A percentile compares a stretch with the other conserved stretches of the same genome.
These are phyloP conservation scores for Termitomyces bulborhizus DNA, from an alignment of 768 basidiomycete genomes.

Conservation along the genomic window DNA sequence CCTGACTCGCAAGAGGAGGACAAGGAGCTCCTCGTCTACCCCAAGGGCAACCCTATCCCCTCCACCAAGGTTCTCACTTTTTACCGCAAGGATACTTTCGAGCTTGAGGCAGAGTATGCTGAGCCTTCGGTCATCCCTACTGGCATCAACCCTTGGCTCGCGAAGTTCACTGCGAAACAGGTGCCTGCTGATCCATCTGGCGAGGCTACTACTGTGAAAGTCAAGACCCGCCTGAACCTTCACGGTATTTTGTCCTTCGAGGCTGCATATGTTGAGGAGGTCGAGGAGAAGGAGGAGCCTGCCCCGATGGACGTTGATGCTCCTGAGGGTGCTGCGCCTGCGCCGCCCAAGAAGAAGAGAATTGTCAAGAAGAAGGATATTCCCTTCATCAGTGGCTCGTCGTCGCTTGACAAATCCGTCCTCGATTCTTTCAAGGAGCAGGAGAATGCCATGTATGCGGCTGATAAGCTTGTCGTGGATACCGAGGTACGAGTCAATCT, in stretches of 20 bases:
- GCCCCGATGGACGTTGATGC: constrained; percentile 64
- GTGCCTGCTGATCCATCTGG: constrained; percentile 66
- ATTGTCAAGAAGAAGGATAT: constrained; percentile 80
- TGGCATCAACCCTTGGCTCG: constrained; percentile 79
- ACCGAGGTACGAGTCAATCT: constrained; percentile 67
- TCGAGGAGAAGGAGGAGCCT: constrained; percentile 69
- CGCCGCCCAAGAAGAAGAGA: constrained; percentile 79
- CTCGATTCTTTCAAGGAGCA: constrained; percentile 69
- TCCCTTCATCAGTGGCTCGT: constrained; percentile 58
- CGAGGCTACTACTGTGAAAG: constrained; percentile 78
- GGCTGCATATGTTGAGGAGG: constrained; percentile 76
- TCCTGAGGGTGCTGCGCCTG: constrained; percentile 31
- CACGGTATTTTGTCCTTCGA: constrained; percentile 89
- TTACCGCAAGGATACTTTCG: constrained; percentile 85
- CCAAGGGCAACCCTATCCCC: constrained; percentile 76
- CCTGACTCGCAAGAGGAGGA: constrained; percentile 81
- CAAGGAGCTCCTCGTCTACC: constrained; percentile 89
- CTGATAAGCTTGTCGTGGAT: constrained; percentile 95
- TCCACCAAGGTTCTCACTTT: constrained; percentile 96
- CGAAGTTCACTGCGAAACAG: constrained; percentile 73
- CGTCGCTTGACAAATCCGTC: constrained; percentile 55
- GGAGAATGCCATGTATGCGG: constrained; percentile 83
- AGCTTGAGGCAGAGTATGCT: constrained; percentile 81
- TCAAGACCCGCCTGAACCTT: constrained; percentile 83
- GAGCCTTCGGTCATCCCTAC: constrained; percentile 70